Evolutionary conservation across 495 filamentous ascomycete species (phyloP), one percentile per base, ranked within the genome.

Genomic region (Aspergillus kassunensis): DNA sequence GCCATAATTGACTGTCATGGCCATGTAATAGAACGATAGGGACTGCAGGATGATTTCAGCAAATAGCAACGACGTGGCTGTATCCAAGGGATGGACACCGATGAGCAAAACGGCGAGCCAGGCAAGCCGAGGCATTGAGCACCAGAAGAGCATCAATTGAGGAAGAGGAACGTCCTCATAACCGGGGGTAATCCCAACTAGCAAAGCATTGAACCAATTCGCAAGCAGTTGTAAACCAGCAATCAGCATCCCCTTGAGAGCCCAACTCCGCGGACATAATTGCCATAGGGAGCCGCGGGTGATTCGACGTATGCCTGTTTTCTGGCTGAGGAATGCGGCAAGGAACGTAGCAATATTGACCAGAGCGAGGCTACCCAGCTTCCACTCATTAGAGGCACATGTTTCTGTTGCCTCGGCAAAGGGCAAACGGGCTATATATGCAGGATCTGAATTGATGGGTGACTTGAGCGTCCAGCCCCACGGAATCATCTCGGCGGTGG

Each of bases 101-200:
- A 53, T 37, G n/a, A 57, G 24, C 23, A 50, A 39, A 18, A 57
- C 40, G 3, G 31, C 37, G 31, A 49, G 29, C 55, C 49, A 53
- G 25, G 44, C 15, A 39, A 44, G 29, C 20, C 55, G 55, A 49
- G 55, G 55, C 44, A 53, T 57, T 20, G 49, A 53, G 44, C 44
- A 49, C 55, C 55, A 57, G 44, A 57, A 49, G 20, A 57, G 49
- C 27, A 53, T 44, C 45, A 57, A 39, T 49, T 57, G 55, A 20
- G 49, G 16, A 21, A 45, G 31, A 9, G 49, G 55, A 16, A 49
- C 29, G 13, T 49, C 27, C 24, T 53, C 39, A 45, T 57, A 57
- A 4, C 49, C 55, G 39, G 44, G 6, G n/a, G 55, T 53, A 10
- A 21, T 36, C 18, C 49, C 49, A 37, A 57, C 36, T 11, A 49